Base-by-base conservation (phyloP, 495 filamentous ascomycete genomes). In the Choiromyces venosus region DNA sequence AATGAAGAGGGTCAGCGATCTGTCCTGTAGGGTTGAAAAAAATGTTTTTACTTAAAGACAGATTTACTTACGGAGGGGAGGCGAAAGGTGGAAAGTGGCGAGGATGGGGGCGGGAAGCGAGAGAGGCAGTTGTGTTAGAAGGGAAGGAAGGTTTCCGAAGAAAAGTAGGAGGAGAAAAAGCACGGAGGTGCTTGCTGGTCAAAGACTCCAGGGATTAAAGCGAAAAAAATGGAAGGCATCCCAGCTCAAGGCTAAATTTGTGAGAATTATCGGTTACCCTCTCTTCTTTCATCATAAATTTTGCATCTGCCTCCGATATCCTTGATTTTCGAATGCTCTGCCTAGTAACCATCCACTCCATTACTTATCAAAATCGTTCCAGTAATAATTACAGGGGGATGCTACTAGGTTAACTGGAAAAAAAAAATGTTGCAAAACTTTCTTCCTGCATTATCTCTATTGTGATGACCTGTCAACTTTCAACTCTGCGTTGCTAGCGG, bases 221-320 rank as follows among this genome's bases (percentile, higher is more conserved):
- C 16, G 21, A 44, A 52, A 25, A 52, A 52, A 9, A 12, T 8
- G 21, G 12, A 52, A 52, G 21, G 21, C 44, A 61, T 61, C 52
- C 25, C 52, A 61, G 25, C 52, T 29, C 52, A 29, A 25, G 52
- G 52, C 52, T 61, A 61, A 33, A 61, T 16, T 33, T 61, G 25
- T 61, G n/a, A 56, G 9, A 61, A 61, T 61, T 33, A 61, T 61
- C 52, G 25, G 52, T 61, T 61, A 61, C 52, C 52, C 52, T 61
- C 52, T 33, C 52, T 56, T 56, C 10, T 16, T 29, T 33, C 25
- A 33, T 61, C 52, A 33, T 10, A 29, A 29, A 10, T 4, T 12
- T 61, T 14, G 25, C 52, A 25, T 61, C 25, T 29, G 14, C 52
- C 25, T 61, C 25, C 25, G 52, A 16, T 33, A 33, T 61, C 52